Percentiles rank a stretch among this genome's conserved stretches.
These are phyloP conservation scores for Chlamydomonas sp. DNA, from an alignment of 139 green algal species.

Conservation along the genomic window DNA sequence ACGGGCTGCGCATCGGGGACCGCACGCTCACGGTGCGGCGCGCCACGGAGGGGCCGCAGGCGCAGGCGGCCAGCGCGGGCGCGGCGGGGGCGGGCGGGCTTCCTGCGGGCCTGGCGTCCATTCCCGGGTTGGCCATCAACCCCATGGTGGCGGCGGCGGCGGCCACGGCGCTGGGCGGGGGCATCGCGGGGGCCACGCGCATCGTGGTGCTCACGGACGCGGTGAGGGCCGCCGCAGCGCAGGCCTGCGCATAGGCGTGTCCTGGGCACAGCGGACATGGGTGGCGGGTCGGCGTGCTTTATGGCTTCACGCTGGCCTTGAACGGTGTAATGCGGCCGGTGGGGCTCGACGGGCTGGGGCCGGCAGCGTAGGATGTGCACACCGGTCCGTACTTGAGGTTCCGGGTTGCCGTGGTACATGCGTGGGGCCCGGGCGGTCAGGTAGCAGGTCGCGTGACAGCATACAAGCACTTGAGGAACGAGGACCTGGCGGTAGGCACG, in stretches of 20 bases:
- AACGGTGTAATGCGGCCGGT: no score
- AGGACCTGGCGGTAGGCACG: no score
- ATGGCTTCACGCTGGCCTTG: no score
- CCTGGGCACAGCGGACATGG: neutral
- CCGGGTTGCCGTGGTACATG: no score
- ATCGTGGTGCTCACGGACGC: constrained; percentile 76
- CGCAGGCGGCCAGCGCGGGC: neutral
- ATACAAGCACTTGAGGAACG: no score
- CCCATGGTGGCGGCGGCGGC: neutral
- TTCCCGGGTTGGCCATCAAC: neutral
- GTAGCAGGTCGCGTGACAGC: no score
- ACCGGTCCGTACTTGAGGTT: no score
- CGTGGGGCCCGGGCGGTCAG: no score
- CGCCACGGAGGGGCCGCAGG: constrained; percentile 62
- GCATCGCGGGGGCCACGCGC: constrained; percentile 42
- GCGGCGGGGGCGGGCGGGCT: neutral
- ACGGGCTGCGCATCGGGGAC: constrained; percentile 97
- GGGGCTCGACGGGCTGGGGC: no score
- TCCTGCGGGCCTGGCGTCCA: constrained; percentile 12
- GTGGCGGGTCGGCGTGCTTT: neutral
- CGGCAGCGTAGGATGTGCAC: no score
- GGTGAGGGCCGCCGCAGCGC: constrained; percentile 51
- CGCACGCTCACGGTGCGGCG: constrained; percentile 91
- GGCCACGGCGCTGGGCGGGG: neutral
- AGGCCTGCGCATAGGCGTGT: neutral